Evolutionary conservation across 371 early-diverging fungal genomes (phyloP), one percentile per base, ranked within the genome.

Genomic region (Mortierella sp.): DNA sequence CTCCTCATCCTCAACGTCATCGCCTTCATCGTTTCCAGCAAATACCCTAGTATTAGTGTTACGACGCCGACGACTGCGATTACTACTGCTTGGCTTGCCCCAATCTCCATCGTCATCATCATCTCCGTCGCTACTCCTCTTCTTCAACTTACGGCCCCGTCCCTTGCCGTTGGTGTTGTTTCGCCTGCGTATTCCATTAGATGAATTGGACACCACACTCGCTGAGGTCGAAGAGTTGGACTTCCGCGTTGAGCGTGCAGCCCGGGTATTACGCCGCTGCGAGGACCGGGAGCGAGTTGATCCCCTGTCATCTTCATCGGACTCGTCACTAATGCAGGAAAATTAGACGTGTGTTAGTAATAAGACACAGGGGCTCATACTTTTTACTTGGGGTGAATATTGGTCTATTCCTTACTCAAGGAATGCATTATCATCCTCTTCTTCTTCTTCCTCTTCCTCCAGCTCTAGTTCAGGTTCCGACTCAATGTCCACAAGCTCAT

Each of bases 391-490:
- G 26, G 23, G 19, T n/a, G 1, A 31, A 21, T 43, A 31, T 24
- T 30, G 28, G 6, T 26, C 9, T 5, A 2, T 8, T 15, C 27
- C 62, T 44, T 62, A 73, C 73, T 64, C 65, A 48, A 69, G 44
- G 28, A 76, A 69, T 11, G 54, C 75, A 24, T 68, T 53, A 24
- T 64, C 64, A 30, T 59, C 64, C 14, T 58, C 69, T 9, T 68
- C 61, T 1, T 76, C 67, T 4, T 73, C 80, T 34, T 81, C 82
- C 27, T 83, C 75, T 54, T 80, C 82, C 30, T 84, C 84, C 50
- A 85, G 80, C 21, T 87, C 86, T 14, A 82, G 82, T 32, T 81
- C 82, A 0, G 82, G 78, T 32, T 72, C 66, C 6, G 78, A 64
- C 28, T 76, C 76, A 3, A 64, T 60, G 28, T 76, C 76, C 3